Base-by-base conservation (phyloP, 2,329 filamentous ascomycete species). In the Penicillium polonicum region DNA sequence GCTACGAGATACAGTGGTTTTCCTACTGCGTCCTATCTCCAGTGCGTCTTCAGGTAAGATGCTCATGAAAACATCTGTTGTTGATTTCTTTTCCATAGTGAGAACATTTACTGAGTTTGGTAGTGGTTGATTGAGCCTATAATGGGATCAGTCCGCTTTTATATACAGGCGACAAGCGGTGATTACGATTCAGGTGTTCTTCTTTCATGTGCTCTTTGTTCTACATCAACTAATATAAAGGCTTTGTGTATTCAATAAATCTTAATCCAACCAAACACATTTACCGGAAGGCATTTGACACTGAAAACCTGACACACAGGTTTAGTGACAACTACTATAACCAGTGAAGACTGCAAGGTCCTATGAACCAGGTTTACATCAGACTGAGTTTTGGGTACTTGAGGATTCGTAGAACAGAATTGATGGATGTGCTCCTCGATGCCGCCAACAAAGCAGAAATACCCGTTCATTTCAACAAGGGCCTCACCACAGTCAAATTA, bases 51-150 rank as follows among this genome's bases (percentile, higher is more conserved):
- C 29, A 1, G 38, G 29, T 33, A 35, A 19, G 29, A 55, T 50
- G 9, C 52, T 44, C 29, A 55, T 55, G 27, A 55, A 44, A 4
- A 50, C 10, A 27, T 51, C 45, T 3, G 52, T 55, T 4, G 15
- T 38, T 10, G 52, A 55, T 19, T 38, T 44, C 2, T 21, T 31
- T 19, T 54, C 38, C 49, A 52, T 44, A 15, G 3, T 10, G 27
- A 13, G 27, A 25, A 25, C 4, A 35, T 19, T 33, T 23, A 2
- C 4, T n/a, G 12, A 10, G 7, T 2, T 25, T 25, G 19, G 3
- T 10, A n/a, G 23, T 29, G 8, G n/a, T 33, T 4, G 4, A 9
- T 19, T 15, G 1, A 23, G 29, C 3, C 3, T 35, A 27, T 10
- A 7, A 31, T 19, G 7, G 15, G 27, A 33, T 6, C 3, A 1